Evolutionary conservation across 805 yeast genomes (phyloP).

Genomic region (Komagataella mondaviorum): DNA sequence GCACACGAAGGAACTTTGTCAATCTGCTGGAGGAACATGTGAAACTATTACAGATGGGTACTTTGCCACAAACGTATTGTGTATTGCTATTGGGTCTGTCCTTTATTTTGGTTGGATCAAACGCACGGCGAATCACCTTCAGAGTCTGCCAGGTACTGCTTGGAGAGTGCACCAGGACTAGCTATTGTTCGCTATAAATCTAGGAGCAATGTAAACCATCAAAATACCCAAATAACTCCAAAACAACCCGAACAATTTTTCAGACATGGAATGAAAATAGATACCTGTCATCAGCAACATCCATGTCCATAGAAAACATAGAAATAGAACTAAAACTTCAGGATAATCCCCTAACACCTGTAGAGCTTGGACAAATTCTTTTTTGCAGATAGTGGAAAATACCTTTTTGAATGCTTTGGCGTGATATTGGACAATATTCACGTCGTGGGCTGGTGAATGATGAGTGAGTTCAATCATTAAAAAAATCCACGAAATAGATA

Average conservation of each 20-base stretch:
- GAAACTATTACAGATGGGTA: constrained; percentile 62
- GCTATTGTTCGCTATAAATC: background rate
- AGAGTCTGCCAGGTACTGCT: constrained; percentile 54
- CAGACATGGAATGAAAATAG: constrained; percentile 72
- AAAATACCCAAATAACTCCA: constrained; percentile 43
- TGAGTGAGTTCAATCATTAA: constrained; percentile 46
- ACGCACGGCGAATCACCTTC: constrained; percentile 47
- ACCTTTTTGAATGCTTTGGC: background rate
- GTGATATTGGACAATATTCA: constrained; percentile 2
- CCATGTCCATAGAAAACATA: constrained; percentile 60
- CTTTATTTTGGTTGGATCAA: constrained; percentile 57
- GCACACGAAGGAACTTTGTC: constrained; percentile 34
- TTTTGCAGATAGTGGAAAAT: background rate
- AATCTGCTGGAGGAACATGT: constrained; percentile 41
- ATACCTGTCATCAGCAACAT: constrained; percentile 77
- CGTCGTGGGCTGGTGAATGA: constrained; percentile 5
- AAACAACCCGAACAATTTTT: constrained; percentile 58
- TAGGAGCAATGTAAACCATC: constrained; percentile 23
- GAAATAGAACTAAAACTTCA: constrained; percentile 16
- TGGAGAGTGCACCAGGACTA: constrained; percentile 46
- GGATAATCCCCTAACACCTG: constrained; percentile 9
- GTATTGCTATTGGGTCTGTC: constrained; percentile 52
- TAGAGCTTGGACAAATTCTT: constrained; percentile 1
- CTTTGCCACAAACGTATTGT: constrained; percentile 59
- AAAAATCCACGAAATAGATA: constrained; percentile 52